Evolutionary conservation across 345 rosid genomes (phyloP).

Genomic region (Kernera saxatilis): DNA sequence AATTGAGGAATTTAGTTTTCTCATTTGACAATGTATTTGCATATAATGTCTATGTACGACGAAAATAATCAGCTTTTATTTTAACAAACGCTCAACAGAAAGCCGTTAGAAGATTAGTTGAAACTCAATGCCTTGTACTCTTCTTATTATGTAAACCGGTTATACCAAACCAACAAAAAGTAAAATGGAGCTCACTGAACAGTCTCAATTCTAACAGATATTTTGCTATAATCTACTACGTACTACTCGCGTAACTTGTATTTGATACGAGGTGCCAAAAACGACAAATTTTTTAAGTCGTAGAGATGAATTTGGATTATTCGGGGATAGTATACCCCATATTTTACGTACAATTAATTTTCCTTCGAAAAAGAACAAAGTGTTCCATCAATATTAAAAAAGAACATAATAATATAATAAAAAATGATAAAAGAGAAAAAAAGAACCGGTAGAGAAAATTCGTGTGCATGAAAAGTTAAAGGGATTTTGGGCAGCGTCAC

Average conservation of each 20-base stretch:
- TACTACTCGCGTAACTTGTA: not conserved
- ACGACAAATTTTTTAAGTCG: not conserved
- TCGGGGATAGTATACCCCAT: not conserved
- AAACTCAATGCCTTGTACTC: not conserved
- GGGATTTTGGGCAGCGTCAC: conserved; percentile 14
- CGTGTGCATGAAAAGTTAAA: not conserved
- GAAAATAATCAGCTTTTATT: not conserved
- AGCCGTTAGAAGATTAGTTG: not conserved
- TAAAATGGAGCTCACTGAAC: not conserved
- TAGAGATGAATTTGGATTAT: not conserved
- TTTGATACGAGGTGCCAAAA: not conserved
- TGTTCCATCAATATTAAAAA: not conserved
- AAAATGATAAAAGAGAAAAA: not conserved
- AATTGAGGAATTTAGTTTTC: not conserved
- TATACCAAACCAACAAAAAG: not conserved
- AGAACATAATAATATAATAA: not conserved
- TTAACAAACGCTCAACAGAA: not conserved
- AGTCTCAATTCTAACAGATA: not conserved
- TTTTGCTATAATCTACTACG: not conserved
- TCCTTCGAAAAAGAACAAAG: not conserved
- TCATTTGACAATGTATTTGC: not conserved
- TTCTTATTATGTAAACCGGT: not conserved
- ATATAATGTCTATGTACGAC: not conserved
- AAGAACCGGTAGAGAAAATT: not conserved
- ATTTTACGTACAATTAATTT: not conserved